A percentile compares a stretch with the other conserved stretches of the same genome.
These are phyloP conservation scores for Lanmaoa rubissima DNA, from an alignment of 768 basidiomycete genomes.

Conservation along the genomic window DNA sequence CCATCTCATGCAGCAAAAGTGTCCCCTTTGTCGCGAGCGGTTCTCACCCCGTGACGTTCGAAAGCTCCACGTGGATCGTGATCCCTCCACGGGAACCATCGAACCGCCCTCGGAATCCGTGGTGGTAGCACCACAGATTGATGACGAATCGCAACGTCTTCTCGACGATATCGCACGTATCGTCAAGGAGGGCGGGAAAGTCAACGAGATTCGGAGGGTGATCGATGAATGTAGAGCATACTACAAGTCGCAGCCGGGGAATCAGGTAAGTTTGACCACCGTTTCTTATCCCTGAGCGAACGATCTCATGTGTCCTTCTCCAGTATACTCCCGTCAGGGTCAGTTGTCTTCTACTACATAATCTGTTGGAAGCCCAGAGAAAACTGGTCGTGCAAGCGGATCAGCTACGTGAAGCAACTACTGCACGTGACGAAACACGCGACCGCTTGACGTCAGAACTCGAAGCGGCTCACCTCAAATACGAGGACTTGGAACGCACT, in stretches of 20 bases:
- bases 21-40: constrained; percentile 62
- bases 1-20: constrained; percentile 45
- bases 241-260: constrained; percentile 44
- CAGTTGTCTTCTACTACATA: constrained; percentile 48
- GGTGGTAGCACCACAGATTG: constrained; percentile 25
- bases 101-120: constrained; percentile 23
- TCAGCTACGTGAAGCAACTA: constrained; percentile 29
- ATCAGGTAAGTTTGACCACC: constrained; percentile 37
- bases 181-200: constrained; percentile 54
- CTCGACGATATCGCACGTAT: constrained; percentile 53
- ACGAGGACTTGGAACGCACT: constrained; percentile 39
- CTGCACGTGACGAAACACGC: constrained; percentile 33
- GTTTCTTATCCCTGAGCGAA: constrained; percentile 6
- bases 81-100: constrained; percentile 32
- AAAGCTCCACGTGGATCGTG: constrained; percentile 58
- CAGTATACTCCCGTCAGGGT: constrained; percentile 54
- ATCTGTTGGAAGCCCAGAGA: constrained; percentile 48
- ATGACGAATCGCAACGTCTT: constrained; percentile 49
- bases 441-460: constrained; percentile 32
- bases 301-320: constrained; percentile 5
- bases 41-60: constrained; percentile 48
- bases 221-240: constrained; percentile 52
- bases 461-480: constrained; percentile 39
- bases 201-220: constrained; percentile 46
- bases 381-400: constrained; percentile 37